A percentile compares a stretch with the other conserved stretches of the same genome.
phyloP scores from a whole-genome alignment of 1,284 basidiomycete species.

The Ustilago lituana region DNA sequence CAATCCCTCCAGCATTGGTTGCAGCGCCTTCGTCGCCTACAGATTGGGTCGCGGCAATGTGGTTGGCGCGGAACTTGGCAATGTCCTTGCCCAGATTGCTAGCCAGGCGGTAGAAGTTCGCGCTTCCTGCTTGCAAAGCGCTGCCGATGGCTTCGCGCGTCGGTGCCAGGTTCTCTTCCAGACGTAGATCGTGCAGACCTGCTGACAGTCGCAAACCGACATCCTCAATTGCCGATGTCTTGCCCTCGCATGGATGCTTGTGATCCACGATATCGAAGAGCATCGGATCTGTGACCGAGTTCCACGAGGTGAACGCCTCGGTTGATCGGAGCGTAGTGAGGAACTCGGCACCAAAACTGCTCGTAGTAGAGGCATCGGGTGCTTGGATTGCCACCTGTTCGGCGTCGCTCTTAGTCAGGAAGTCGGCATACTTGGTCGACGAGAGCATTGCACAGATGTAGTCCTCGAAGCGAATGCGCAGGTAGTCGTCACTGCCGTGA shows the following conservation, averaged over 20 bases:
- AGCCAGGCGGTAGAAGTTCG: slow-evolving; percentile 57
- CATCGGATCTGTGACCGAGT: slow-evolving; percentile 58
- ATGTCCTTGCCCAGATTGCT: slow-evolving; percentile 59
- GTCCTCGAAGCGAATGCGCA: slow-evolving; percentile 61
- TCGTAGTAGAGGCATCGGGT: slow-evolving; percentile 33
- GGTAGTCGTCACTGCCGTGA: slow-evolving; percentile 64
- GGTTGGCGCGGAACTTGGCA: slow-evolving; percentile 44
- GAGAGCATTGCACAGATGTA: slow-evolving; percentile 64
- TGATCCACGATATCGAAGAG: slow-evolving; percentile 63
- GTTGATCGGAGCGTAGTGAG: slow-evolving; percentile 54
- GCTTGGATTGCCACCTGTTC: slow-evolving; percentile 43
- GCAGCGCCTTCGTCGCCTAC: slow-evolving; percentile 4
- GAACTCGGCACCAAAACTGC: slow-evolving; percentile 60
- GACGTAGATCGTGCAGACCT: slow-evolving; percentile 60
- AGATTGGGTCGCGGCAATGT: slow-evolving; percentile 23
- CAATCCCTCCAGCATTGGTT: slow-evolving; percentile 9
- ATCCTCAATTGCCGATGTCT: slow-evolving; percentile 62
- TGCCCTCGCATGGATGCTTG: slow-evolving; percentile 64
- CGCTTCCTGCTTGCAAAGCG: slow-evolving; percentile 57
- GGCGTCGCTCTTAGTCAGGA: slow-evolving; percentile 47
- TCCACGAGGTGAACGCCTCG: slow-evolving; percentile 54
- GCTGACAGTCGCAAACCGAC: slow-evolving; percentile 60
- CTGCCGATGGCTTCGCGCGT: slow-evolving; percentile 62
- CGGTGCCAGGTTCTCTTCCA: slow-evolving; percentile 64
- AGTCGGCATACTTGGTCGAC: slow-evolving; percentile 59